Evolutionary conservation across 257 asterid genomes (phyloP).

Genomic region (Przewalskia tangutica): DNA sequence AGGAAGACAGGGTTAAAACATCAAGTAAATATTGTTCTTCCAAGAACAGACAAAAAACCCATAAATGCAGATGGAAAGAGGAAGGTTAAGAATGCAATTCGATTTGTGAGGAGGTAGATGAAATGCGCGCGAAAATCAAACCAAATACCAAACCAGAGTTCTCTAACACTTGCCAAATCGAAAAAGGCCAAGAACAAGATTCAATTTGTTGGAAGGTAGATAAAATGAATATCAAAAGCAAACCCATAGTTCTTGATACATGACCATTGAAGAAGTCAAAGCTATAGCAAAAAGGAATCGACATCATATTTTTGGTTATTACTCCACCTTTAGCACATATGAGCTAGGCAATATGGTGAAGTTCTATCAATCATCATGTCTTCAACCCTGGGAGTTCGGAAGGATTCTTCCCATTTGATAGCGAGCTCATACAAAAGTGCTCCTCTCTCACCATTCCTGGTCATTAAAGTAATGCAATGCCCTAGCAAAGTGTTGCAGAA

Average conservation of each 20-base stretch:
- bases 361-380: not conserved
- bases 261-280: not conserved
- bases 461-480: not conserved
- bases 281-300: not conserved
- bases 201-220: not conserved
- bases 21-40: not conserved
- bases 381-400: not conserved
- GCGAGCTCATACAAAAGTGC: not conserved
- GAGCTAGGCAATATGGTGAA: not conserved
- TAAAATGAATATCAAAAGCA: not conserved
- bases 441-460: not conserved
- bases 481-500: not conserved
- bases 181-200: not conserved
- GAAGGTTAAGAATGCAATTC: not conserved
- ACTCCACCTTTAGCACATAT: not conserved
- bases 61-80: no score
- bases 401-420: not conserved
- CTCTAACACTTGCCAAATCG: not conserved
- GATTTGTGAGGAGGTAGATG: not conserved
- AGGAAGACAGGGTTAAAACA: not conserved
- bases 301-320: not conserved
- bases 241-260: not conserved
- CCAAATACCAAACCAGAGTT: not conserved
- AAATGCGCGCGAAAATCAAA: not conserved
- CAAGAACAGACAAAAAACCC: not conserved